Percentiles rank a stretch among this genome's conserved stretches.
These are phyloP conservation scores for Gentiana dahurica DNA, from an alignment of 257 asterid genomes.

Conservation along the genomic window DNA sequence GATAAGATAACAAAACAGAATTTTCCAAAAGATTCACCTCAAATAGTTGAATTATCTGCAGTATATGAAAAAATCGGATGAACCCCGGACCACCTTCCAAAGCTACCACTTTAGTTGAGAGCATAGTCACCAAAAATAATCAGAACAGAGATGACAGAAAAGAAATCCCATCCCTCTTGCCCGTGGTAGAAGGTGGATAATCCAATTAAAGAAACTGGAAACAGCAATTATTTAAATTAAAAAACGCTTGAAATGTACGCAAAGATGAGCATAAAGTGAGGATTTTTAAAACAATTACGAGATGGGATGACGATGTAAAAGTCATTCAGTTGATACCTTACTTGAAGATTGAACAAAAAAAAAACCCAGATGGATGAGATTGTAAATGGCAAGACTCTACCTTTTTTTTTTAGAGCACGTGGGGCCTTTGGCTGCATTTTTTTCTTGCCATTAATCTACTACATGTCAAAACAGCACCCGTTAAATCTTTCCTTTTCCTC, in stretches of 20 bases:
- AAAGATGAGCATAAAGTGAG: slow-evolving; percentile 22
- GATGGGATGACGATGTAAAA: slow-evolving; percentile 18
- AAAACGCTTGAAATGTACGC: slow-evolving; percentile 43
- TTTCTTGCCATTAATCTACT: slow-evolving; percentile 29
- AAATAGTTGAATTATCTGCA: slow-evolving; percentile 49
- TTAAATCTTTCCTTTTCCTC: too few relatives aligned
- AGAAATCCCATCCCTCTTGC: slow-evolving; percentile 31
- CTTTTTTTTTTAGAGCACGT: slow-evolving; percentile 20
- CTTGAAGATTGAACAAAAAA: slow-evolving; percentile 11
- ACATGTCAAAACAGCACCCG: slow-evolving; percentile 21
- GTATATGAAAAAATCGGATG: slow-evolving; percentile 43
- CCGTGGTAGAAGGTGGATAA: not conserved
- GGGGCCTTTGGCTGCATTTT: slow-evolving; percentile 24
- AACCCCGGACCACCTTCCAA: slow-evolving; percentile 41
- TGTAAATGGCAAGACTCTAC: slow-evolving; percentile 24
- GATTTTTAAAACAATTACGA: slow-evolving; percentile 1
- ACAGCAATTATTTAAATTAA: not conserved
- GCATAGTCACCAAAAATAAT: slow-evolving; percentile 37
- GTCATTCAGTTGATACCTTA: slow-evolving; percentile 9
- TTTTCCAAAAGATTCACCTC: slow-evolving; percentile 29
- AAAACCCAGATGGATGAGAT: slow-evolving; percentile 1
- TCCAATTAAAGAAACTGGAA: not conserved
- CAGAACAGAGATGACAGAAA: slow-evolving; percentile 24
- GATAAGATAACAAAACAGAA: slow-evolving; percentile 2
- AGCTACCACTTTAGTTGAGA: slow-evolving; percentile 37